These are phyloP conservation scores for Dioszegia crocea DNA, from an alignment of 768 basidiomycete genomes.

Conservation along the genomic window DNA sequence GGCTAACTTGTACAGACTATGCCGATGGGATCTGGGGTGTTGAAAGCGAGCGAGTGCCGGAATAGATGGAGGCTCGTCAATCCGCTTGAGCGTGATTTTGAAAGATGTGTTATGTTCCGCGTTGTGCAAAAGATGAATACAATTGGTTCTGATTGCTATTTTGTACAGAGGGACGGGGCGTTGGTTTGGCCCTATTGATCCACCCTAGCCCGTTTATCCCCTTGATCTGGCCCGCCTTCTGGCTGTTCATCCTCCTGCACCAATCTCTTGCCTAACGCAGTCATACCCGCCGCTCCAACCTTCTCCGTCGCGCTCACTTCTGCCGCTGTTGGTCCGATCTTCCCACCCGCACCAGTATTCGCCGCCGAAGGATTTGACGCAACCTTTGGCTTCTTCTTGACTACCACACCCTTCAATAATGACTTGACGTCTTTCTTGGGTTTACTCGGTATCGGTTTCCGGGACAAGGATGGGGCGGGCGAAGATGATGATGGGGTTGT, in stretches of 20 bases:
- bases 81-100: not conserved
- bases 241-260: conserved; percentile 11
- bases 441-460: conserved; percentile 23
- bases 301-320: conserved; percentile 7
- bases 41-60: conserved; percentile 36
- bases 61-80: not conserved
- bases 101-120: not conserved
- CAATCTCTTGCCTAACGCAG: conserved; percentile 5
- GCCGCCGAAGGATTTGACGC: not conserved
- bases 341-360: not conserved
- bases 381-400: conserved; percentile 46
- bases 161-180: no score
- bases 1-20: conserved; percentile 17
- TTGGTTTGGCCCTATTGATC: no score
- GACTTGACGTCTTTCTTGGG: conserved; percentile 44
- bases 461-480: conserved; percentile 11
- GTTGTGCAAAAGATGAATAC: not conserved
- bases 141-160: conserved; percentile 7
- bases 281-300: conserved; percentile 1
- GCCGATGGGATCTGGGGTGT: conserved; percentile 27
- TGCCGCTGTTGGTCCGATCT: conserved; percentile 5
- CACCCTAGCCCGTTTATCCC: not conserved
- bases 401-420: conserved; percentile 46
- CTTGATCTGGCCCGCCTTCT: not conserved
- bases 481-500: conserved; percentile 4